A percentile compares a stretch with the other conserved stretches of the same genome.
These are phyloP conservation scores for barley (Hordeum vulgare) DNA, from an alignment of 176 grass and related monocot genomes.

Conservation along the genomic window MorexV3_pseudomolecules_assembly NC_058524.1:154114832-154115331, in stretches of 20 bases:
- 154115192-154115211: slow-evolving; percentile 82
- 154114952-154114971: neutral
- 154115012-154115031: neutral
- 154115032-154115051: neutral
- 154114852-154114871: neutral
- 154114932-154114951: neutral
- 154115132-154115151: neutral
- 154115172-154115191: slow-evolving; percentile 85
- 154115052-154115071: neutral
- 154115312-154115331: neutral
- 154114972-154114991: neutral
- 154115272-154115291: slow-evolving; percentile 74
- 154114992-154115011: neutral
- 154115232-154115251: slow-evolving; percentile 77
- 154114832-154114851: neutral
- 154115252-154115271: slow-evolving; percentile 87
- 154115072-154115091: neutral
- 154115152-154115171: neutral
- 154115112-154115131: neutral
- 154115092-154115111: neutral
- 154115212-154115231: slow-evolving; percentile 84
- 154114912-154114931: neutral
- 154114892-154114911: neutral
- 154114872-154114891: neutral
- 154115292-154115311: slow-evolving; percentile 44